A percentile compares a stretch with the other conserved stretches of the same genome.
phyloP scores from a whole-genome alignment of 2,329 filamentous ascomycete genomes.

The Xylaria sp. region DNA sequence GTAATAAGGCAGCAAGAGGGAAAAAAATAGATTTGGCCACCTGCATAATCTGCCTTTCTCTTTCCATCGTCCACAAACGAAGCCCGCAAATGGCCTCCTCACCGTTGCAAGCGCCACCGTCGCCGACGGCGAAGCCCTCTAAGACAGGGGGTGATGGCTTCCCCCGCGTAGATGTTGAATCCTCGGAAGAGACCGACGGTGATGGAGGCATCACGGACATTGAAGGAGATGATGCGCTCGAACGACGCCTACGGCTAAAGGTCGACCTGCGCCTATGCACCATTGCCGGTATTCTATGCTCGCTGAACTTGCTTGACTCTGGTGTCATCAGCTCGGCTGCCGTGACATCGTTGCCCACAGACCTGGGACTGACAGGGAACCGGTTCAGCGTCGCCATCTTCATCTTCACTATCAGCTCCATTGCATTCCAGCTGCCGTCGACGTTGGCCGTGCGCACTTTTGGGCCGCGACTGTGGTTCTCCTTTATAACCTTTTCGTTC shows the following conservation, averaged over 20 bases:
- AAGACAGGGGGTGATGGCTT: conserved; percentile 28
- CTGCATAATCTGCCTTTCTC: neutral
- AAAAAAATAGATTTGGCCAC: neutral
- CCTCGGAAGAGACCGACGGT: conserved; percentile 12
- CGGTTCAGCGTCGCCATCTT: conserved; percentile 77
- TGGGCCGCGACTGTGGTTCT: conserved; percentile 72
- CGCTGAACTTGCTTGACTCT: conserved; percentile 74
- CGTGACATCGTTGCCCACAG: conserved; percentile 73
- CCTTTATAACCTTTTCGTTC: conserved; percentile 72
- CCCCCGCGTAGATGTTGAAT: conserved; percentile 35
- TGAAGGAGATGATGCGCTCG: conserved; percentile 37
- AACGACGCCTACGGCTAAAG: conserved; percentile 62
- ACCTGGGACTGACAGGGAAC: conserved; percentile 71
- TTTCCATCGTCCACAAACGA: conserved; percentile 2
- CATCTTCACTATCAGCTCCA: conserved; percentile 75
- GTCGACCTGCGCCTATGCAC: conserved; percentile 75
- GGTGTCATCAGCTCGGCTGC: conserved; percentile 76
- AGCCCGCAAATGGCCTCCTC: conserved; percentile 21
- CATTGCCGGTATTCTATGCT: conserved; percentile 76
- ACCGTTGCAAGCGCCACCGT: conserved; percentile 6
- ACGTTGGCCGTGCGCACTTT: conserved; percentile 73
- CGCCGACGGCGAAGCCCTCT: neutral
- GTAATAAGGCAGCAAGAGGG: neutral
- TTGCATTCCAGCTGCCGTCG: conserved; percentile 74
- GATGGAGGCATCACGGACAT: conserved; percentile 17